Evolutionary conservation across 768 basidiomycete genomes (phyloP).

Genomic region (Filobasidium wieringae): DNA sequence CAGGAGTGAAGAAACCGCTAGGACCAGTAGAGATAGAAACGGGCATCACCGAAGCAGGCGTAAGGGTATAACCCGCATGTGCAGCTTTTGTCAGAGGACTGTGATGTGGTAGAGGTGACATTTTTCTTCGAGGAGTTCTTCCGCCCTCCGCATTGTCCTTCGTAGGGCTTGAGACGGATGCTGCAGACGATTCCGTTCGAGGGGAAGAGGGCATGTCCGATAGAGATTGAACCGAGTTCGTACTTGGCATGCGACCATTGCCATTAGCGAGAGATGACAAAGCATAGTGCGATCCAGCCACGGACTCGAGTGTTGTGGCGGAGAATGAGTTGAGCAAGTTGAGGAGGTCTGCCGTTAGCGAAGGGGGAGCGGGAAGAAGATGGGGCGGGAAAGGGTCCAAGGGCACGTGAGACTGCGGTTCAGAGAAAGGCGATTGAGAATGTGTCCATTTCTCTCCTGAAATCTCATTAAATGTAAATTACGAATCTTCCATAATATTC

Average conservation of each 20-base stretch:
- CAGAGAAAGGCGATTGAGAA: neutral
- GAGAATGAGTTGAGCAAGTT: neutral
- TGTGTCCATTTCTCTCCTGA: constrained; percentile 4
- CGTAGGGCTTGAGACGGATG: neutral
- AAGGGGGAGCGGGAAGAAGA: constrained; percentile 3
- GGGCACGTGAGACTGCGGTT: constrained; percentile 12
- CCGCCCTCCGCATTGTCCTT: neutral
- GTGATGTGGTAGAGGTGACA: constrained; percentile 3
- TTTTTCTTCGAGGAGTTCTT: neutral
- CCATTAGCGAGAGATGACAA: neutral
- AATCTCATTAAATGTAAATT: neutral
- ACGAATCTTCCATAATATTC: too few relatives aligned
- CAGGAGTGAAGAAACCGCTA: neutral
- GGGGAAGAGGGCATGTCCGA: constrained; percentile 4
- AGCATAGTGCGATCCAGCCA: neutral
- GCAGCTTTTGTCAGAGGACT: constrained; percentile 5
- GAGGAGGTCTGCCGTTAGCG: neutral
- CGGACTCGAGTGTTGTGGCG: neutral
- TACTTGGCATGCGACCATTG: neutral
- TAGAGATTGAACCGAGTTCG: neutral
- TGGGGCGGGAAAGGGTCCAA: constrained; percentile 9
- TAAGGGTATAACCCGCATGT: neutral
- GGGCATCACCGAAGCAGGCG: neutral
- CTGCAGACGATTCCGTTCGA: constrained; percentile 3
- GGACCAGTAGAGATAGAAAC: neutral